Evolutionary conservation across 1,284 basidiomycete species (phyloP), one percentile per base, ranked within the genome.

Genomic region (Fomitopsis pinicola): DNA sequence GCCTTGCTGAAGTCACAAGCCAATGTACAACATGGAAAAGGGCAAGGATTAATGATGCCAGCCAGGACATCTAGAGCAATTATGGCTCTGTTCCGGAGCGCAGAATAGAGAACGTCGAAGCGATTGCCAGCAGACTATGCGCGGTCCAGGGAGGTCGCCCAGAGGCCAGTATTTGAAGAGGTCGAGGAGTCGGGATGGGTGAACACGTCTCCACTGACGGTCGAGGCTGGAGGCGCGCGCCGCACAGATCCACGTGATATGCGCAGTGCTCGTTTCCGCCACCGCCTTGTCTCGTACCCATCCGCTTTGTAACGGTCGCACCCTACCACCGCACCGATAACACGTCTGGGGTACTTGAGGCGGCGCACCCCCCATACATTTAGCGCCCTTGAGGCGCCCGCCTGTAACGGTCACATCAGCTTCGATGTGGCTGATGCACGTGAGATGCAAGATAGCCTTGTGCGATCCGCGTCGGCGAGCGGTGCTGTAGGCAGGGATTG

Each of bases 11-110:
- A 33, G 80, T 71, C 63, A 80, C 68, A 48, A 83, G 59, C 55
- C 77, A 75, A 73, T 91, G 86, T 58, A 87, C 59, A 63, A 77
- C 72, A 75, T 91, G 88, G 64, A 90, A 68, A 64, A 83, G 64
- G 62, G 76, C 75, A 60, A 91, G 80, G 63, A 77, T 68, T 60
- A 79, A 70, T 57, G 76, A 73, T 69, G 75, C 70, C 69, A 81
- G 64, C 77, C 72, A 73, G 66, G 71, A 70, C 75, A 76, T 75
- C 50, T 45, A 58, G 15, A 22, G 26, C 17, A 12, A 30, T 15
- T 46, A 28, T 38, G 14, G 44, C 44, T 22, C 48, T 35, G 26
- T 58, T 30, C 22, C 3, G 10, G 33, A 12, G 35, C 50, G 42
- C n/a, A 17, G 10, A 6, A 2, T 19, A 17, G 17, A 35, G n/a